Conservation (phyloP, 1,284 basidiomycete genomes). For the Ceratobasidium theobromae region DNA sequence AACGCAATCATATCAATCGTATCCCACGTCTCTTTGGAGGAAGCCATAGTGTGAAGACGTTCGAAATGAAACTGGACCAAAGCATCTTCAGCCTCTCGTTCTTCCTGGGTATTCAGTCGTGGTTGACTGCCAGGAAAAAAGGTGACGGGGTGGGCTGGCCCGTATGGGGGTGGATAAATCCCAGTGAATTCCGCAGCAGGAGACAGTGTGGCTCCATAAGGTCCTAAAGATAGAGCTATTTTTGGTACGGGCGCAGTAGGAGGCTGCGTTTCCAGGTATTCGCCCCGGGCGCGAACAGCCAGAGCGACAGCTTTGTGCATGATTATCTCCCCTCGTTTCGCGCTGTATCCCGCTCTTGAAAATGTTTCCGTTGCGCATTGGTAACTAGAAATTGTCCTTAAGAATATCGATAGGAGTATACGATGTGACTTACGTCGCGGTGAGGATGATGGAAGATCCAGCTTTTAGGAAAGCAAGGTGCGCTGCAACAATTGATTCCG, state of each 20-base stretch:
- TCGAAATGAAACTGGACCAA: conserved; percentile 68
- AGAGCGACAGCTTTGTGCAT: conserved; percentile 61
- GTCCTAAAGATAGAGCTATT: conserved; percentile 71
- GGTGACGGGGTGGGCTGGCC: conserved; percentile 48
- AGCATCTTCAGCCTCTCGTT: conserved; percentile 45
- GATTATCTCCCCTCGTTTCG: conserved; percentile 48
- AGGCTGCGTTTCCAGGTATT: conserved; percentile 41
- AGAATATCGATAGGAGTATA: background rate
- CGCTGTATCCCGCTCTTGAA: conserved; percentile 53
- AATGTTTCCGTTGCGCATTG: conserved; percentile 63
- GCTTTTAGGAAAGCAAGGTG: conserved; percentile 63
- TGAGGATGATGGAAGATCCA: conserved; percentile 61
- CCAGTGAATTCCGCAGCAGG: conserved; percentile 75
- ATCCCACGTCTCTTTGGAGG: conserved; percentile 55
- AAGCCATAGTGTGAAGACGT: conserved; percentile 58
- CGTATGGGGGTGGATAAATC: conserved; percentile 73
- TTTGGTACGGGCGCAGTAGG: conserved; percentile 40
- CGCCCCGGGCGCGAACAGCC: conserved; percentile 51
- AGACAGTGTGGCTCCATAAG: conserved; percentile 67
- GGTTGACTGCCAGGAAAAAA: conserved; percentile 36
- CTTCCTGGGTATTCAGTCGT: conserved; percentile 45
- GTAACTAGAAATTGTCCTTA: conserved; percentile 50
- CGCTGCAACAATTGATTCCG: conserved; percentile 54
- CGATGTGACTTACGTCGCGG: conserved; percentile 56
- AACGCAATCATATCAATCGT: conserved; percentile 68